Evolutionary conservation across 192 early-diverging fungal species (phyloP), one percentile per base, ranked within the genome.

Genomic region (Backusella macrospora): DNA sequence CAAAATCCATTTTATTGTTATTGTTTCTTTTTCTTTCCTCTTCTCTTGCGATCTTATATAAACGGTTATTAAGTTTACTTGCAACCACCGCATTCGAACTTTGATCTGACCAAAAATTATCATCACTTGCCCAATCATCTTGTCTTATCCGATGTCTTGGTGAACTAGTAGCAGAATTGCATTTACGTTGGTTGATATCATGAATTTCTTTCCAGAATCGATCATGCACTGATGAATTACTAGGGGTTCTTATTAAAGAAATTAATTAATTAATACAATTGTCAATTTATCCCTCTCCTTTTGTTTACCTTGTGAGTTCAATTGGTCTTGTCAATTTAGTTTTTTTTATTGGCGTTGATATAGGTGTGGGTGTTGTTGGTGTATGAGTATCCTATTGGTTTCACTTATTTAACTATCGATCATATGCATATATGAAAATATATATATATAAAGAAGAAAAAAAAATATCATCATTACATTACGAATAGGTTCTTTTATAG

Each of bases 201-300:
- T 71, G 70, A 29, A 71, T 71, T 43, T 71, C 70, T 43, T 71
- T 71, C 70, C 70, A 71, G 38, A 71, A 71, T 16, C 39, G 38
- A n/a, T 71, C 55, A 3, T 42, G 52, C 8, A 44, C 15, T 14
- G 37, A 34, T 9, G 23, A 39, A 12, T 49, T 52, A 62, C 70
- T 45, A 7, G 70, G 70, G n/a, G 55, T 43, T 40, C 70, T 68
- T 26, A 26, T 21, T 15, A 8, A 26, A 1, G 46, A 3, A 65
- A 14, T 39, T 39, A 39, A 39, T 16, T 34, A 37, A 39, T 14
- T 16, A 16, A 40, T 65, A 16, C 34, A 65, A n/a, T 14, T 1
- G 14, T 29, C 2, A 38, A 16, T 38, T 6, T 39, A 12, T 15
- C 13, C 16, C n/a, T 52, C 5, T 15, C 12, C 34, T 63, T n/a